phyloP scores from a whole-genome alignment of 768 basidiomycete genomes.

The Collybiopsis luxurians region DNA sequence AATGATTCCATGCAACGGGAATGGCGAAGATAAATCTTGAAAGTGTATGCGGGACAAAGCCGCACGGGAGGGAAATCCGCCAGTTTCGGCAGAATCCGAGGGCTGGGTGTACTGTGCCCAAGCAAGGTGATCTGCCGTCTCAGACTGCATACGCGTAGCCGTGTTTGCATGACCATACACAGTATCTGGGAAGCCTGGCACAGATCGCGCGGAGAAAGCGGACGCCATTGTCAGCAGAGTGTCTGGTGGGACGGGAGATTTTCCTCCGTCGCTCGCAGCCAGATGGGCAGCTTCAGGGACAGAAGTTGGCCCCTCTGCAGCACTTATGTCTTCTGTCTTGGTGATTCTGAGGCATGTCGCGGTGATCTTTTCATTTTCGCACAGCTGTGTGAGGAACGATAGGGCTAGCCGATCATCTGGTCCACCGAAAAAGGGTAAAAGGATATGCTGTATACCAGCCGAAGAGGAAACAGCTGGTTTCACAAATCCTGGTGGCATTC shows the following conservation, averaged over 20 bases:
- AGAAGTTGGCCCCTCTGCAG: conserved; percentile 13
- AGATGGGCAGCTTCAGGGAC: conserved; percentile 26
- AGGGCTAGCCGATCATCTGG: conserved; percentile 89
- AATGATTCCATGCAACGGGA: conserved; percentile 59
- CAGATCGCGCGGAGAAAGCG: conserved; percentile 1
- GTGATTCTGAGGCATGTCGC: conserved; percentile 75
- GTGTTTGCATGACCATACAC: conserved; percentile 65
- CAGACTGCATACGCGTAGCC: conserved; percentile 68
- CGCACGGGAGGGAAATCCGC: conserved; percentile 13
- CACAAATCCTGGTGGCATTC: conserved; percentile 12
- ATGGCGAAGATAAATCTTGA: conserved; percentile 47
- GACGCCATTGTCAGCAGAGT: conserved; percentile 3
- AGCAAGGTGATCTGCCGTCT: conserved; percentile 77
- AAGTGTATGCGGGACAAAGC: conserved; percentile 65
- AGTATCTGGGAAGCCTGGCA: conserved; percentile 55
- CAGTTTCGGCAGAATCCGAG: conserved; percentile 7
- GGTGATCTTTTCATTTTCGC: conserved; percentile 58
- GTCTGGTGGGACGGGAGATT: background rate
- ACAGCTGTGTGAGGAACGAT: conserved; percentile 82
- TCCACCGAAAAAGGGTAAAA: conserved; percentile 92
- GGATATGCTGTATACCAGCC: conserved; percentile 47
- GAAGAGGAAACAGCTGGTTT: background rate
- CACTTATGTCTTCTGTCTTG: conserved; percentile 38
- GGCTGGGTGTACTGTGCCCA: conserved; percentile 64
- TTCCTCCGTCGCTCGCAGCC: conserved; percentile 17